Conservation (phyloP, 371 early-diverging fungal species). For the Amoeboaphelidium protococcarum region DNA sequence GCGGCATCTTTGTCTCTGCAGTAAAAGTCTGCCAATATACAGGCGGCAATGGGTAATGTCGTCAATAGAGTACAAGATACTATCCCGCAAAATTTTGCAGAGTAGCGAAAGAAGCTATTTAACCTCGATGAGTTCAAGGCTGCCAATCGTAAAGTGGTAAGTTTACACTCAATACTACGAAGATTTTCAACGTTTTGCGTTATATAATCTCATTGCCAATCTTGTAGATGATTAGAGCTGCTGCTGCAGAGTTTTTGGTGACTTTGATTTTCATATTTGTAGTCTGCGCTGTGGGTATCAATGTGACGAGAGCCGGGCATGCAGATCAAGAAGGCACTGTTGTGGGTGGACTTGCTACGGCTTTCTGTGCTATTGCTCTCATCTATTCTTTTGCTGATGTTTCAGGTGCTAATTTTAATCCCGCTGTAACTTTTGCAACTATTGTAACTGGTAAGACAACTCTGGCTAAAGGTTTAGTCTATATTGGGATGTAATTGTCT, state of each 20-base stretch:
- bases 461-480: conserved; percentile 23
- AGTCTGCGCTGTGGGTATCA: neutral
- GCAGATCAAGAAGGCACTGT: conserved; percentile 16
- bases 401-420: conserved; percentile 27
- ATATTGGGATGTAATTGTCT: conserved; percentile 26
- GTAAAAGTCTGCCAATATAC: too few species aligned
- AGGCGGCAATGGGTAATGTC: too few species aligned
- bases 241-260: neutral
- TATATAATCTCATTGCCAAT: too few species aligned
- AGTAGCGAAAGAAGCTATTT: too few species aligned
- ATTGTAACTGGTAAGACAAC: conserved; percentile 30
- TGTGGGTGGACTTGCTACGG: conserved; percentile 23
- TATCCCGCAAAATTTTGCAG: too few species aligned
- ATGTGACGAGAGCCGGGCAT: neutral
- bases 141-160: too few species aligned
- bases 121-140: too few species aligned
- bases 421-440: conserved; percentile 40
- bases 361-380: conserved; percentile 25
- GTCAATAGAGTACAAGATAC: too few species aligned
- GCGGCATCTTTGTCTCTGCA: too few species aligned
- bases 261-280: neutral
- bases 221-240: neutral
- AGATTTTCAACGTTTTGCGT: too few species aligned
- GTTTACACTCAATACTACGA: too few species aligned
- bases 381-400: conserved; percentile 48